phyloP scores from a whole-genome alignment of 1,139 yeast species.

The Geotrichum fermentans region DNA sequence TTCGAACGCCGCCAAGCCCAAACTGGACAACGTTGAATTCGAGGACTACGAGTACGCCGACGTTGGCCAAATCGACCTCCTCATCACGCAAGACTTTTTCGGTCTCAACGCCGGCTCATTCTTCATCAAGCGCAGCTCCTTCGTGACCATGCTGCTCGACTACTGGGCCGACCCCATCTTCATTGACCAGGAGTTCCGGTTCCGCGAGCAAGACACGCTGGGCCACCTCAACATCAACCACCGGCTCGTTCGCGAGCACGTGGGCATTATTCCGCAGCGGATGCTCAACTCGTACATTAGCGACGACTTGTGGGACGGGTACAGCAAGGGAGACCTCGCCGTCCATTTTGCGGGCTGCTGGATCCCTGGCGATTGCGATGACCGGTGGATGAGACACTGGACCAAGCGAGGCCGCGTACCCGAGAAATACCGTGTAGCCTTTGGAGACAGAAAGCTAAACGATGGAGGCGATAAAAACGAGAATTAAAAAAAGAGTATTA shows the following conservation, averaged over 20 bases:
- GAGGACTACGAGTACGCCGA: slow-evolving; percentile 19
- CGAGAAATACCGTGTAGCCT: slow-evolving; percentile 19
- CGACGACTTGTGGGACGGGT: slow-evolving; percentile 17
- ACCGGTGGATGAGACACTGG: slow-evolving; percentile 15
- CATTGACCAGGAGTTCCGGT: slow-evolving; percentile 19
- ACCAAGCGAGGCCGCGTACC: slow-evolving; percentile 13
- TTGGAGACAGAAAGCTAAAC: too few relatives aligned
- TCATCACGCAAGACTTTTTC: slow-evolving; percentile 26
- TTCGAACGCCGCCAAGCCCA: slow-evolving; percentile 6
- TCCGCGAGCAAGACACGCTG: slow-evolving; percentile 26
- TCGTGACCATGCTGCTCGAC: slow-evolving; percentile 25
- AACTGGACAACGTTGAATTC: slow-evolving; percentile 4
- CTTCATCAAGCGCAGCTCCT: slow-evolving; percentile 26
- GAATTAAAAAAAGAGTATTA: too few relatives aligned
- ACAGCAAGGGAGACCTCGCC: slow-evolving; percentile 17
- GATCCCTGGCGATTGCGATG: slow-evolving; percentile 18
- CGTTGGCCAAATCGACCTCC: slow-evolving; percentile 24
- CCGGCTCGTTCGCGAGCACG: slow-evolving; percentile 23
- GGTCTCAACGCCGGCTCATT: slow-evolving; percentile 31
- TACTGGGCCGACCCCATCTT: slow-evolving; percentile 27
- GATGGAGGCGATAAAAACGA: too few relatives aligned
- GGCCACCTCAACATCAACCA: slow-evolving; percentile 18
- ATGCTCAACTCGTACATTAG: slow-evolving; percentile 26
- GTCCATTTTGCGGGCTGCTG: slow-evolving; percentile 23
- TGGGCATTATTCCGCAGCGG: slow-evolving; percentile 28